Evolutionary conservation across 2,329 filamentous ascomycete species (phyloP).

Genomic region (Paecilomyces formosus): DNA sequence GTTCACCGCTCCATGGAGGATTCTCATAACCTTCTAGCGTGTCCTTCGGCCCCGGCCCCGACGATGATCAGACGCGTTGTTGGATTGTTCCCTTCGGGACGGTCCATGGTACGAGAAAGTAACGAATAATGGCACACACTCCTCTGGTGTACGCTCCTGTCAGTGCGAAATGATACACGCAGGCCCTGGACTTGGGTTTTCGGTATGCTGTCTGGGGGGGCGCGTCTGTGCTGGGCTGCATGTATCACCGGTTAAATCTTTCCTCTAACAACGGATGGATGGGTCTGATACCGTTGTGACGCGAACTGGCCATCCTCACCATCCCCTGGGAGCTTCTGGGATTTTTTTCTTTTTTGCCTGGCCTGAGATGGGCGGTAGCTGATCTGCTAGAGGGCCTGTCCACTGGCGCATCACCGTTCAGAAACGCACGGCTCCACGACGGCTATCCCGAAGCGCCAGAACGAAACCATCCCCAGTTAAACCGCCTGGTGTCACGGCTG

Average conservation of each 20-base stretch:
- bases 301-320: background rate
- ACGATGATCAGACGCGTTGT: background rate
- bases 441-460: background rate
- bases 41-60: background rate
- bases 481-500: background rate
- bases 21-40: background rate
- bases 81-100: background rate
- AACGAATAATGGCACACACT: background rate
- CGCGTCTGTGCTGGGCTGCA: background rate
- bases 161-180: background rate
- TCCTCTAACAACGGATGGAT: background rate
- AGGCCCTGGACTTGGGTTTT: background rate
- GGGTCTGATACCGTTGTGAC: background rate
- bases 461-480: background rate
- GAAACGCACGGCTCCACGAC: background rate
- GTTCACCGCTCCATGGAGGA: constrained; percentile 1
- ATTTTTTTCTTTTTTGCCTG: background rate
- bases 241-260: background rate
- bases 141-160: background rate
- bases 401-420: background rate
- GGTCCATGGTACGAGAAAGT: background rate
- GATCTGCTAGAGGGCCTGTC: background rate
- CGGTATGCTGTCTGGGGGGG: background rate
- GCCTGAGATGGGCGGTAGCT: background rate
- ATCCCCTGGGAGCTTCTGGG: background rate